Conservation (phyloP, 208 protist species). For the Crithidia expoeki region DNA sequence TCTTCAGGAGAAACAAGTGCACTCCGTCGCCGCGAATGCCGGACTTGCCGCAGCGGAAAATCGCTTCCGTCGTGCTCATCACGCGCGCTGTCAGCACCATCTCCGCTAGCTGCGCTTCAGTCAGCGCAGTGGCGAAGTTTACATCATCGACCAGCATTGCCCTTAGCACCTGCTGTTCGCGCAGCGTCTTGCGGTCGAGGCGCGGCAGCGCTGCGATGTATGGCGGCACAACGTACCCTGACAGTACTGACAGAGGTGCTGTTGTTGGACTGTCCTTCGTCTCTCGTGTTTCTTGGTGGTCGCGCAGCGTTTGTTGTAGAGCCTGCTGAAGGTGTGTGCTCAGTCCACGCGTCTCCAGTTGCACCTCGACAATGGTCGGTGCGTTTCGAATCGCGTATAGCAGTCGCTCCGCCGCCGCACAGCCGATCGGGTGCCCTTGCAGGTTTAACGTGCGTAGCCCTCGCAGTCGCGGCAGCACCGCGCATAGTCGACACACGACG, state of each 20-base stretch:
- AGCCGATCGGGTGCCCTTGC: slow-evolving; percentile 54
- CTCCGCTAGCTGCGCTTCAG: slow-evolving; percentile 29
- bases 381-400: slow-evolving; percentile 33
- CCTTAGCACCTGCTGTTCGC: slow-evolving; percentile 70
- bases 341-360: slow-evolving; percentile 36
- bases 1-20: slow-evolving; percentile 75
- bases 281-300: slow-evolving; percentile 9
- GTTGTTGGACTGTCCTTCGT: neutral
- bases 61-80: slow-evolving; percentile 61
- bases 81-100: slow-evolving; percentile 58
- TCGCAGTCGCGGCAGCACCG: slow-evolving; percentile 36
- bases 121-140: slow-evolving; percentile 37
- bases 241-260: neutral
- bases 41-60: slow-evolving; percentile 41
- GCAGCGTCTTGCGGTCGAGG: slow-evolving; percentile 71
- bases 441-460: slow-evolving; percentile 50
- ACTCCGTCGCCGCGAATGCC: slow-evolving; percentile 69
- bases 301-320: slow-evolving; percentile 37
- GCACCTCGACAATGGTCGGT: slow-evolving; percentile 36
- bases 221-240: slow-evolving; percentile 24
- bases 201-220: slow-evolving; percentile 35
- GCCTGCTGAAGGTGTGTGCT: slow-evolving; percentile 29
- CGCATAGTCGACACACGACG: slow-evolving; percentile 52
- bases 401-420: slow-evolving; percentile 45
- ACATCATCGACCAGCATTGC: slow-evolving; percentile 47